phyloP scores from a whole-genome alignment of 176 grass and related monocot species.

The Oryza meyeriana region DNA sequence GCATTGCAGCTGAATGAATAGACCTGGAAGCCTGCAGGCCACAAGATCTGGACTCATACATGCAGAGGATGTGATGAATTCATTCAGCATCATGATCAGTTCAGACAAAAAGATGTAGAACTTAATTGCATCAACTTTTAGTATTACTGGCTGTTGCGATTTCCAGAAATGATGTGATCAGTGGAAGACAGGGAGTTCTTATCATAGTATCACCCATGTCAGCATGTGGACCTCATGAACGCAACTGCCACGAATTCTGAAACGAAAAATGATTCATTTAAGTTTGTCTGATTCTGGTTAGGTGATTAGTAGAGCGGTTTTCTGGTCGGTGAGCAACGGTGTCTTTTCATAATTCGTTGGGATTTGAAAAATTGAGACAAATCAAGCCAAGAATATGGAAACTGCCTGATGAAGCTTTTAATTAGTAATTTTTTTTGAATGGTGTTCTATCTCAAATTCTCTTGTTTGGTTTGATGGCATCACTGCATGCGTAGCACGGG shows the following conservation, averaged over 20 bases:
- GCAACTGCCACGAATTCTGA: neutral
- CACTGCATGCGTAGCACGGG: slow-evolving; percentile 35
- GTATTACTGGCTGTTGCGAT: neutral
- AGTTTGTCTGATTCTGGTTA: neutral
- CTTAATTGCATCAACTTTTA: neutral
- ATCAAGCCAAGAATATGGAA: neutral
- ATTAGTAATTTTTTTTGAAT: neutral
- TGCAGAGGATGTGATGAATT: too few relatives aligned
- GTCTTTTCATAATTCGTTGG: neutral
- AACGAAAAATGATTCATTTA: neutral
- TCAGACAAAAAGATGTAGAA: neutral
- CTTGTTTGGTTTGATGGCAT: slow-evolving; percentile 37
- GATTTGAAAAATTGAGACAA: neutral
- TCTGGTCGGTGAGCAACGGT: neutral
- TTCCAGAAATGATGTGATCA: neutral
- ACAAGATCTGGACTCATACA: neutral
- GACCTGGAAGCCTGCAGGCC: neutral
- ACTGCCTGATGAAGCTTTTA: neutral
- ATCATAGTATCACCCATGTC: neutral
- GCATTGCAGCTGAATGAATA: neutral
- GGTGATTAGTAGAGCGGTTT: slow-evolving; percentile 8
- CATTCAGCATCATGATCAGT: neutral
- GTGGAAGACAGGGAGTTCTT: neutral
- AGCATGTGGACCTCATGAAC: slow-evolving; percentile 20
- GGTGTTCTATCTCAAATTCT: slow-evolving; percentile 11